A percentile compares a stretch with the other conserved stretches of the same genome.
Conservation (phyloP, 1,284 basidiomycete genomes). For the Moniliophthora roreri region DNA sequence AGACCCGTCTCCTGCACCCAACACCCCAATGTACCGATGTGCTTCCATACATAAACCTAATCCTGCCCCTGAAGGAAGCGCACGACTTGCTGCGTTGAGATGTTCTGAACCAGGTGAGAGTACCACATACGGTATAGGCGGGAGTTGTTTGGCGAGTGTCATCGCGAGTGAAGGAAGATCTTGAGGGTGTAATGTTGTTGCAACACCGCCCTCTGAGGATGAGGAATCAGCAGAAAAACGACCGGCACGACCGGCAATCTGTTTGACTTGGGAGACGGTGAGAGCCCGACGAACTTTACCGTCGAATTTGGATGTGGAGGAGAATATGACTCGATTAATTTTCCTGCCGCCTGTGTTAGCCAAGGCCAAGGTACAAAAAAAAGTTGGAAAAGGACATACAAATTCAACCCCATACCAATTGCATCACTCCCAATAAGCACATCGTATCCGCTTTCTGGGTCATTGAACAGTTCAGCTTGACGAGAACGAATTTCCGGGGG, state of each 20-base stretch:
- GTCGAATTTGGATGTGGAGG: conserved; percentile 74
- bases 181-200: conserved; percentile 68
- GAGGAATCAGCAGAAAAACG: conserved; percentile 81
- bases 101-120: conserved; percentile 28
- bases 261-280: conserved; percentile 85
- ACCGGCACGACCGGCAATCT: conserved; percentile 95
- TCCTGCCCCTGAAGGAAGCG: conserved; percentile 27
- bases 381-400: conserved; percentile 53
- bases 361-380: conserved; percentile 3
- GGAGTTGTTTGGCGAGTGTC: conserved; percentile 39
- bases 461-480: conserved; percentile 89
- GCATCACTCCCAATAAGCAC: conserved; percentile 92
- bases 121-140: conserved; percentile 32
- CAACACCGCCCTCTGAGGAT: conserved; percentile 56
- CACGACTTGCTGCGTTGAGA: conserved; percentile 23
- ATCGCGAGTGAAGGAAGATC: conserved; percentile 69
- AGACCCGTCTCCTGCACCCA: conserved; percentile 29
- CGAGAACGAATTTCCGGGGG: conserved; percentile 89
- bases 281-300: conserved; percentile 56
- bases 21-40: conserved; percentile 9
- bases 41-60: conserved; percentile 15
- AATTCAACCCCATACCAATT: conserved; percentile 94
- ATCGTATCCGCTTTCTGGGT: conserved; percentile 74
- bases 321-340: conserved; percentile 91
- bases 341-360: conserved; percentile 57